Evolutionary conservation across 1,139 yeast species (phyloP).

Genomic region (Groenewaldozyma auringiensis): DNA sequence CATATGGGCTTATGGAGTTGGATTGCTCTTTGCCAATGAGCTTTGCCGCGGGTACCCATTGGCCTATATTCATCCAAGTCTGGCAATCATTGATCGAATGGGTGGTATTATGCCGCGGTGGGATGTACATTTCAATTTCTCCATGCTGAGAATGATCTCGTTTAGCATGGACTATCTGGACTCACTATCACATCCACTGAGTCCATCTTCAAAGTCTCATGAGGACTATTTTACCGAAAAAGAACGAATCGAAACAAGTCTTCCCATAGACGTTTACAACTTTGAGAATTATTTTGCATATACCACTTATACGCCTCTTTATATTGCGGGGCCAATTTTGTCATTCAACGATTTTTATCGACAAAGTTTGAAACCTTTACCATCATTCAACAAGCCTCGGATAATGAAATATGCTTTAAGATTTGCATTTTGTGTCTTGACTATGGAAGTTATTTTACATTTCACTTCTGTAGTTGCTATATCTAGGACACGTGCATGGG

Average conservation of each 20-base stretch:
- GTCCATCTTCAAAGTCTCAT: background rate
- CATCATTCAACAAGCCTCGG: constrained; percentile 47
- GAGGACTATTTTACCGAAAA: constrained; percentile 6
- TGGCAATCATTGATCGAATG: constrained; percentile 39
- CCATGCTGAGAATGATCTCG: constrained; percentile 74
- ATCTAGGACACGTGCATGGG: constrained; percentile 84
- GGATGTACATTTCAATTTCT: constrained; percentile 94
- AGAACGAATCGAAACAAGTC: constrained; percentile 56
- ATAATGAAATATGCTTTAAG: constrained; percentile 58
- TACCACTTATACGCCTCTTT: constrained; percentile 76
- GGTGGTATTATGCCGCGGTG: constrained; percentile 76
- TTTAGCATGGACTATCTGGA: constrained; percentile 63
- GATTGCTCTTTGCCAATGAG: constrained; percentile 71
- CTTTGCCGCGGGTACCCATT: constrained; percentile 48
- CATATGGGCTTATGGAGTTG: constrained; percentile 75
- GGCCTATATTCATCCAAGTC: constrained; percentile 34
- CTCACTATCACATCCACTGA: constrained; percentile 10
- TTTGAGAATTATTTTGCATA: constrained; percentile 64
- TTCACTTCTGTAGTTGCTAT: constrained; percentile 90
- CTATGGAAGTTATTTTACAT: constrained; percentile 86
- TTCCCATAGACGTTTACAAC: constrained; percentile 52
- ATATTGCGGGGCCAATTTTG: constrained; percentile 89
- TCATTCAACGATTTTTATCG: constrained; percentile 86
- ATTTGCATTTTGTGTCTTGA: constrained; percentile 61
- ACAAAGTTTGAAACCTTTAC: constrained; percentile 45